Evolutionary conservation across 2,329 filamentous ascomycete species (phyloP), one percentile per base, ranked within the genome.

Genomic region (Talaromyces sp.): DNA sequence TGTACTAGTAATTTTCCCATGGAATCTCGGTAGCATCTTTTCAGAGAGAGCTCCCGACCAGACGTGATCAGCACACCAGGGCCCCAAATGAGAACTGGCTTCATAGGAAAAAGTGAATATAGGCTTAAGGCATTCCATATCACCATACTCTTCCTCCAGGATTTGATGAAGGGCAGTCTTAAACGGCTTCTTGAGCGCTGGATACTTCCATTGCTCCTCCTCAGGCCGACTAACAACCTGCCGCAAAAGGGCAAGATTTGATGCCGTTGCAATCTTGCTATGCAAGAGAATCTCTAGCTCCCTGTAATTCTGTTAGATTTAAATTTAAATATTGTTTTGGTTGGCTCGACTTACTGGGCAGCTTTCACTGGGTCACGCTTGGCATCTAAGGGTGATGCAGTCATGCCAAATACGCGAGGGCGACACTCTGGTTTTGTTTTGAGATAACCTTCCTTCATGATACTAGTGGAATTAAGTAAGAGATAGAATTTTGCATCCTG

Each of bases 351-450:
- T 68, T 77, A 83, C 66, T 81, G 80, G 0, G 91, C 90, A 43
- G 91, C 91, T 66, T 86, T 82, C 16, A 83, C 81, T 33, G 96
- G 84, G 69, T 97, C 88, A 0, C 86, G 85, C 72, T 91, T 90
- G 0, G 91, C 88, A 78, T 98, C 93, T 2, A 97, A 89, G 0
- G 95, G 95, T 0, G 95, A 98, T 8, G 95, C 95, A 1, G 95
- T 99, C 94, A 98, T 97, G 31, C 94, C 94, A 69, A 99, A 90
- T 22, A 99, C 88, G 43, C 89, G 89, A 3, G 95, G 95, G 4
- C 87, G 84, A 57, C 78, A 79, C 0, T 73, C 70, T 0, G 75
- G 68, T 0, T 82, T 78, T 35, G 83, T 80, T 2, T 83, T 77
- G 1, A 87, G 68, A 72, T 97, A 98, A 70, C 91, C 93, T 66